Evolutionary conservation across 805 yeast genomes (phyloP), one percentile per base, ranked within the genome.

Genomic region (Saccharomycopsis oosterbeekiorum): DNA sequence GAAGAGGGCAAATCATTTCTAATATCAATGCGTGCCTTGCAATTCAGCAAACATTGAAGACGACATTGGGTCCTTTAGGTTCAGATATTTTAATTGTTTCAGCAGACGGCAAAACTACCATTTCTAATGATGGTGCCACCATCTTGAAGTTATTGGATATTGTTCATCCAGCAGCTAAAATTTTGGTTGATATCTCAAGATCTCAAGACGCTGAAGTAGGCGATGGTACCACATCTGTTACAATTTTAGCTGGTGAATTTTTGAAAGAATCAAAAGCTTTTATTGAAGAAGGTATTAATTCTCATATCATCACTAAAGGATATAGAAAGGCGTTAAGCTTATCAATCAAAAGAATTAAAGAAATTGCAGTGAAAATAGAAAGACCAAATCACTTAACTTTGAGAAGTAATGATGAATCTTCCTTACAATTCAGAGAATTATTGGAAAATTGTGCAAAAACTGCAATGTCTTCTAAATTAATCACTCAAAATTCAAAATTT

Each of bases 131-230:
- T 72, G 99, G 99, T 67, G 99, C 99, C 50, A 94, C 99, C 1
- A 93, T 94, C 68, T 78, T 94, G 72, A 89, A 87, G 71, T 79
- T 94, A 61, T 76, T 94, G 67, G 99, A 94, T 70, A 96, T 94
- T 60, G 97, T 94, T 29, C 99, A 94, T 70, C 99, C 99, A 10
- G 99, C 99, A 11, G 99, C 99, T 12, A 91, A 90, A 73, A 92
- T 93, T 63, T 77, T 93, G 67, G 99, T 93, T 59, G 96, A 93
- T 71, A 88, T 93, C 62, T 88, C 97, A 17, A 86, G 96, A 72
- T 91, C 96, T 2, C 99, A 93, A 76, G 99, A 93, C 72, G 96
- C 96, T 63, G 98, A 93, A 74, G 97, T 94, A 66, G 99, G 99
- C 63, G 99, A 93, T 75, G 99, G 99, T 67, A 93, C 99, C 54